A percentile compares a stretch with the other conserved stretches of the same genome.
These are phyloP conservation scores for Carex myosuroides DNA, from an alignment of 176 grass and related monocot species.

Conservation along the genomic window DNA sequence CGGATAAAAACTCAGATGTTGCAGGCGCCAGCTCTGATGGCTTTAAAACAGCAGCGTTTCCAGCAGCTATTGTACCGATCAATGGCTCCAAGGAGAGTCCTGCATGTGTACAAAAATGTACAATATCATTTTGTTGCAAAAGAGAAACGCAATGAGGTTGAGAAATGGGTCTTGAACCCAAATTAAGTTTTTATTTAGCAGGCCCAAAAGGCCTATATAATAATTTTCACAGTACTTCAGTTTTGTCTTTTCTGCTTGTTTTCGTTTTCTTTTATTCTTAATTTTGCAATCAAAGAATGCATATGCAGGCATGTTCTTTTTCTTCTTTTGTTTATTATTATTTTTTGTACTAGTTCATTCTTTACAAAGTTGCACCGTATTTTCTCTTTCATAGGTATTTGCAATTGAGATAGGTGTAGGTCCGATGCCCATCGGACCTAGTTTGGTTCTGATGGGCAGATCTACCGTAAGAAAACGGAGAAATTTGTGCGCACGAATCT, in stretches of 20 bases:
- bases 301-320: neutral
- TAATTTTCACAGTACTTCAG: too few species aligned
- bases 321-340: neutral
- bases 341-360: neutral
- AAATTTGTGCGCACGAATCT: too few species aligned
- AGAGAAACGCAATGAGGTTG: neutral
- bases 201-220: neutral
- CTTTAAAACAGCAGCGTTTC: slow-evolving; percentile 70
- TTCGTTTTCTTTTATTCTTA: neutral
- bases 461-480: too few species aligned
- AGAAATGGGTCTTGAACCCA: neutral
- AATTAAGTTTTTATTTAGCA: neutral
- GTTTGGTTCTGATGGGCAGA: too few species aligned
- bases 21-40: slow-evolving; percentile 77
- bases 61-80: slow-evolving; percentile 72
- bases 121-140: neutral
- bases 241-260: neutral
- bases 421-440: too few species aligned
- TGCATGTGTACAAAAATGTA: slow-evolving; percentile 13
- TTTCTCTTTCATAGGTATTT: neutral
- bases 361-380: neutral
- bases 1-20: slow-evolving; percentile 44
- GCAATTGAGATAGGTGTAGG: too few species aligned
- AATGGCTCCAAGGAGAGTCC: slow-evolving; percentile 83
- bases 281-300: neutral